These are phyloP conservation scores for Acanthamoeba castellanii DNA, from an alignment of 208 protist genomes.

Conservation along the genomic window DNA sequence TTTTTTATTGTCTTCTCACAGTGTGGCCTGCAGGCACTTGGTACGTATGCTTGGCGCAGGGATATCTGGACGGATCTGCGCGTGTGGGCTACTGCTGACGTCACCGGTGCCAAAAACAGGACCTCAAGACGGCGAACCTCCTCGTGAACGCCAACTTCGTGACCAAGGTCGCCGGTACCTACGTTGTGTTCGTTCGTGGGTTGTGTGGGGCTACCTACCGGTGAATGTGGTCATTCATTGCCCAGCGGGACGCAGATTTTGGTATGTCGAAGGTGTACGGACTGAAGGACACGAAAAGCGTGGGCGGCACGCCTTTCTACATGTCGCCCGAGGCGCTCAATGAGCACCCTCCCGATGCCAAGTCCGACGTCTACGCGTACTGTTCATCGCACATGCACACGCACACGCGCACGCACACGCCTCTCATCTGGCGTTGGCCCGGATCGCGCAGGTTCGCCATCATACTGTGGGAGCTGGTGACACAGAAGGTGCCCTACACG, in stretches of 20 bases:
- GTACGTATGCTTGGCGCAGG: no score
- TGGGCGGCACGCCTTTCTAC: slow-evolving; percentile 36
- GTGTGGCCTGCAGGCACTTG: no score
- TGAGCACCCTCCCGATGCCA: neutral
- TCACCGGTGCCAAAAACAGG: slow-evolving; percentile 65
- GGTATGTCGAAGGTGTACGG: slow-evolving; percentile 43
- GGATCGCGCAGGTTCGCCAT: slow-evolving; percentile 44
- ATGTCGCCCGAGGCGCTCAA: slow-evolving; percentile 40
- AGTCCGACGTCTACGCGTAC: slow-evolving; percentile 48
- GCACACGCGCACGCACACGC: neutral
- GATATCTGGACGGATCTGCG: no score
- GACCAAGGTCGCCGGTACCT: slow-evolving; percentile 64
- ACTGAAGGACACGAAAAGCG: neutral
- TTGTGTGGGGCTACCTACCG: no score
- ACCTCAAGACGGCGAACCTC: slow-evolving; percentile 76
- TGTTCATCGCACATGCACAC: neutral
- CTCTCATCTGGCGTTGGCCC: neutral
- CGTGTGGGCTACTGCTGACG: no score
- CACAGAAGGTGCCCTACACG: slow-evolving; percentile 41
- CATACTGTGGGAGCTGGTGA: slow-evolving; percentile 67
- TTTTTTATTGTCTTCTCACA: no score
- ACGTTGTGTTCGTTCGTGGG: no score
- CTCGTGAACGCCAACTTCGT: slow-evolving; percentile 52
- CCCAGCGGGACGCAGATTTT: neutral
- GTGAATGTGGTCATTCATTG: neutral